phyloP scores from a whole-genome alignment of 1,284 basidiomycete species.

The Cutaneotrichosporon sp. region DNA sequence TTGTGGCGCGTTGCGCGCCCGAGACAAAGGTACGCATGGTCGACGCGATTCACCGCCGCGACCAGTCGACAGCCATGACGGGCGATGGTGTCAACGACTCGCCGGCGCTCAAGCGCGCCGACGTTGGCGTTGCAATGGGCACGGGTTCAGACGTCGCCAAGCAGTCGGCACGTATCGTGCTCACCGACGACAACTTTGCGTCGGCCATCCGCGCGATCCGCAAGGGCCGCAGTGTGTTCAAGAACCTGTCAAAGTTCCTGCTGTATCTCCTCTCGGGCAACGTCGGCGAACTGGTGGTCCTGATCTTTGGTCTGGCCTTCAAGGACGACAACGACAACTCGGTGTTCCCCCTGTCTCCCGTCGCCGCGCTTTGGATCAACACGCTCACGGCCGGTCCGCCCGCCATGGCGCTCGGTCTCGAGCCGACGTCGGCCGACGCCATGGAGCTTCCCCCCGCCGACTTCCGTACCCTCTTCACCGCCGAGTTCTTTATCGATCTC shows the following conservation, averaged over 20 bases:
- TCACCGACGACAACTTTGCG: slow-evolving; percentile 68
- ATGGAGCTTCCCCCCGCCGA: slow-evolving; percentile 57
- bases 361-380: slow-evolving; percentile 61
- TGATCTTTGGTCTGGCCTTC: slow-evolving; percentile 64
- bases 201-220: slow-evolving; percentile 62
- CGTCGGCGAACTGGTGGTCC: slow-evolving; percentile 57
- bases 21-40: slow-evolving; percentile 57
- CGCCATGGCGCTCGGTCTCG: slow-evolving; percentile 59
- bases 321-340: slow-evolving; percentile 55
- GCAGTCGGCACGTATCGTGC: slow-evolving; percentile 57
- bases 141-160: slow-evolving; percentile 64
- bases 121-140: slow-evolving; percentile 66
- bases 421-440: slow-evolving; percentile 55
- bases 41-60: slow-evolving; percentile 55
- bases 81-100: slow-evolving; percentile 58
- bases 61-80: slow-evolving; percentile 49
- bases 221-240: slow-evolving; percentile 58
- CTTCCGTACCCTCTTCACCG: slow-evolving; percentile 55
- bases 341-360: slow-evolving; percentile 64
- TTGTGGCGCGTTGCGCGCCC: slow-evolving; percentile 57
- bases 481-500: slow-evolving; percentile 55
- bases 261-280: slow-evolving; percentile 57
- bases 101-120: slow-evolving; percentile 56
- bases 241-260: slow-evolving; percentile 49
- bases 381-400: slow-evolving; percentile 55